Conservation (phyloP, 139 green algal genomes). For the Coelastrella sp. region DNA sequence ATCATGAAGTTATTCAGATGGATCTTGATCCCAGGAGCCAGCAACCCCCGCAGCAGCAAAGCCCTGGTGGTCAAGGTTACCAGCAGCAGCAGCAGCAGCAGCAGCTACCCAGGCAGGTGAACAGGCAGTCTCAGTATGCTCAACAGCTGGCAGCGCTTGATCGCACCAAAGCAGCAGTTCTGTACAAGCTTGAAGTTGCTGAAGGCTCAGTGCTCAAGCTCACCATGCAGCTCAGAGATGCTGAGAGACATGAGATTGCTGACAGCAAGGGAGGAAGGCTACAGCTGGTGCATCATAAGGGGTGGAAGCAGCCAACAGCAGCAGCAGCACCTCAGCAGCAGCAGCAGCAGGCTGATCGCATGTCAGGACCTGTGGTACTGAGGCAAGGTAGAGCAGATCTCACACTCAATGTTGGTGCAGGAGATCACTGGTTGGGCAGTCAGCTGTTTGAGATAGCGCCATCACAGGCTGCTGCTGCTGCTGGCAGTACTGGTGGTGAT, state of each 20-base stretch:
- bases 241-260: not conserved
- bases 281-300: conserved; percentile 2
- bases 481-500: not conserved
- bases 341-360: conserved; percentile 5
- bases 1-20: too few species aligned
- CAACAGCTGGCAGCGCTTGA: not conserved
- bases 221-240: not conserved
- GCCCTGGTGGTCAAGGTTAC: not conserved
- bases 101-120: conserved; percentile 2
- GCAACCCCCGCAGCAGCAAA: not conserved
- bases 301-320: not conserved
- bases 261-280: not conserved
- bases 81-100: conserved; percentile 12
- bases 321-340: not conserved
- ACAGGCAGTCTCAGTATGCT: not conserved
- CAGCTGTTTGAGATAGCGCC: conserved; percentile 29
- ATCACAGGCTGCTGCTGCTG: not conserved
- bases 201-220: not conserved
- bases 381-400: not conserved
- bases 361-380: not conserved
- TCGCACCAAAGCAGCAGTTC: not conserved
- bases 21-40: too few species aligned
- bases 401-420: not conserved
- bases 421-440: not conserved
- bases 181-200: not conserved